phyloP scores from a whole-genome alignment of 768 basidiomycete species.

The Phanerochaete carnosa region DNA sequence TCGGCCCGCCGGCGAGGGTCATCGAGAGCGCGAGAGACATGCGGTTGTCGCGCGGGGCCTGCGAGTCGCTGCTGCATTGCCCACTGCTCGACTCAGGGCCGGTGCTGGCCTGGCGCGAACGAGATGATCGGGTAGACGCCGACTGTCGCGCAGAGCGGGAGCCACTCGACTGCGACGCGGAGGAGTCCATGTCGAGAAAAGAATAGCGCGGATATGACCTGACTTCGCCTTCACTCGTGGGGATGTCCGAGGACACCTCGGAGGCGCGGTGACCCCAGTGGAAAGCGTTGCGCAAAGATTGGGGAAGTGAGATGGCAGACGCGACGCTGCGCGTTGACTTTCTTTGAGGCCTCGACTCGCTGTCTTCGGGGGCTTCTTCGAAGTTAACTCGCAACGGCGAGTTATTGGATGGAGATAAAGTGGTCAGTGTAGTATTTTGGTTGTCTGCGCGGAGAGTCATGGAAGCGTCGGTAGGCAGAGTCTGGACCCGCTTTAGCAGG shows the following conservation, averaged over 20 bases:
- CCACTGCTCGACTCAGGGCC: slow-evolving; percentile 13
- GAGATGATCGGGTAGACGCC: slow-evolving; percentile 19
- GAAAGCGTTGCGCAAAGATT: slow-evolving; percentile 22
- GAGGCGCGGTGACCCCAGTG: background rate
- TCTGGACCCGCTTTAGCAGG: slow-evolving; percentile 16
- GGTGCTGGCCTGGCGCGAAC: slow-evolving; percentile 14
- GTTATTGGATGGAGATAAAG: slow-evolving; percentile 12
- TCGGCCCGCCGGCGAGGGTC: slow-evolving; percentile 21
- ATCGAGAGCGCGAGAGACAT: slow-evolving; percentile 26
- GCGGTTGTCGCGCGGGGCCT: slow-evolving; percentile 19
- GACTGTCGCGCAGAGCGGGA: slow-evolving; percentile 20
- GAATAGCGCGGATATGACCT: slow-evolving; percentile 13
- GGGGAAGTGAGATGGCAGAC: slow-evolving; percentile 20
- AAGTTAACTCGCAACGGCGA: slow-evolving; percentile 27
- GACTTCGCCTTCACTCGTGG: background rate
- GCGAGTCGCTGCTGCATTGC: slow-evolving; percentile 10
- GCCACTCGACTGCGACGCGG: slow-evolving; percentile 19
- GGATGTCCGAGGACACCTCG: background rate
- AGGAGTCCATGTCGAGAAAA: slow-evolving; percentile 27
- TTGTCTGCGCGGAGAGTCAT: slow-evolving; percentile 7
- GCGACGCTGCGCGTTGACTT: slow-evolving; percentile 4
- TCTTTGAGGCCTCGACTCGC: background rate
- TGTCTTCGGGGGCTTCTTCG: slow-evolving; percentile 20
- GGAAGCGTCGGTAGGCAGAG: slow-evolving; percentile 7
- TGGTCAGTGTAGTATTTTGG: background rate